Evolutionary conservation across 768 basidiomycete species (phyloP), one percentile per base, ranked within the genome.

Genomic region (Trametes gibbosa): DNA sequence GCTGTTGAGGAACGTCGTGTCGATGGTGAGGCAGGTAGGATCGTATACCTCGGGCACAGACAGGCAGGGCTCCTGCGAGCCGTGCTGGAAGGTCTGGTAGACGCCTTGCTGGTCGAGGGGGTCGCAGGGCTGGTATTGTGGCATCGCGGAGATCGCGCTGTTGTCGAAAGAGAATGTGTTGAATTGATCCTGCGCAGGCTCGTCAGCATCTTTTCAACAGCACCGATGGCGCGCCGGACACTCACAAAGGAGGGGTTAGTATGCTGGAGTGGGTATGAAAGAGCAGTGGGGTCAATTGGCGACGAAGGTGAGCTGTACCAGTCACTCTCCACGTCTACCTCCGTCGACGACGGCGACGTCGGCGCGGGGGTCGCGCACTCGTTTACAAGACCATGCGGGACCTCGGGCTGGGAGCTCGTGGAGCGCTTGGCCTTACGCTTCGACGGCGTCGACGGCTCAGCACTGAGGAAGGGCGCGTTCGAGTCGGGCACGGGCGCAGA

Each of bases 401-500:
- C 37, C 42, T 66, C 69, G 12, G 70, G 70, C 61, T 68, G 68
- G 13, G 69, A 66, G 62, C 68, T 71, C 53, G 59, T 58, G 5
- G 70, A 65, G 42, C 70, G 68, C 63, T 66, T 69, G 13, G 25
- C 19, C 55, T 61, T 57, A 5, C 42, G 49, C 45, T 43, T 53
- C 54, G 53, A 53, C 16, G 59, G 58, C 27, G 59, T 54, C 58
- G 64, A 45, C 8, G 62, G 24, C 45, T 54, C 58, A 5, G 54
- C 37, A 34, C 39, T 40, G 37, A 64, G 56, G 64, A 69, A 67
- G 21, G 62, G 67, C 50, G 54, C 62, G 66, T 50, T 69, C 68
- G 46, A 67, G 23, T 69, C 71, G 27, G 65, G 66, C 23, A 56
- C 63, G 17, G 71, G 71, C 23, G 68, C 71, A 27, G 86, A 89